These are phyloP conservation scores for Hypericum perforatum DNA, from an alignment of 345 rosid genomes.

Conservation along the genomic window DNA sequence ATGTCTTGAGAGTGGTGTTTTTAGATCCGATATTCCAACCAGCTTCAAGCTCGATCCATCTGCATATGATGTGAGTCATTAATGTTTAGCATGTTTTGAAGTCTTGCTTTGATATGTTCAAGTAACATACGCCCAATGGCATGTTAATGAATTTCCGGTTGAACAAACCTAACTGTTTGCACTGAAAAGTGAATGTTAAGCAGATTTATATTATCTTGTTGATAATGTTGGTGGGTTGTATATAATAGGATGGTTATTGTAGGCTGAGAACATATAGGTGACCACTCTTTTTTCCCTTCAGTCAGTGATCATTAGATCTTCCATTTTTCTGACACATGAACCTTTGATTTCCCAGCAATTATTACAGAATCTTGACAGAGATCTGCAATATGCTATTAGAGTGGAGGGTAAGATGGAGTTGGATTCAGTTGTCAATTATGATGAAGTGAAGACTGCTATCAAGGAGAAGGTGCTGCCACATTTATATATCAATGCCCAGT, in stretches of 20 bases:
- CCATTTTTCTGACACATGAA: slow-evolving; percentile 20
- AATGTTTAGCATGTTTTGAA: not conserved
- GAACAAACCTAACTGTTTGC: not conserved
- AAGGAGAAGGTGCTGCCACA: slow-evolving; percentile 47
- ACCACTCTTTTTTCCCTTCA: not conserved
- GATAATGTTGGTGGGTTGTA: too few species aligned
- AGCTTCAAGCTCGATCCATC: slow-evolving; percentile 76
- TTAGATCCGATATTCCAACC: slow-evolving; percentile 91
- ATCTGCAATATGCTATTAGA: slow-evolving; percentile 83
- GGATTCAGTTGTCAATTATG: slow-evolving; percentile 75
- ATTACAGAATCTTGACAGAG: slow-evolving; percentile 79
- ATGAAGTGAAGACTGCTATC: slow-evolving; percentile 74
- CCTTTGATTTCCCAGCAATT: slow-evolving; percentile 54
- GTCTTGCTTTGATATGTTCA: not conserved
- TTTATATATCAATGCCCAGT: not conserved
- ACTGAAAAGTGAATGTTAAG: slow-evolving; percentile 2
- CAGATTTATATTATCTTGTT: too few species aligned
- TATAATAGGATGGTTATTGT: too few species aligned
- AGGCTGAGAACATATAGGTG: too few species aligned
- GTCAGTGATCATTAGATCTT: slow-evolving; percentile 1
- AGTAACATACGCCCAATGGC: not conserved
- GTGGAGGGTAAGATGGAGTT: slow-evolving; percentile 91
- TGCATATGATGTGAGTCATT: slow-evolving; percentile 59
- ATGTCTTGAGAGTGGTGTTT: slow-evolving; percentile 99
- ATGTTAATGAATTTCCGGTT: too few species aligned